Evolutionary conservation across 176 grass and related monocot species (phyloP), one percentile per base, ranked within the genome.

Genomic region (Hordeum marinum): DNA sequence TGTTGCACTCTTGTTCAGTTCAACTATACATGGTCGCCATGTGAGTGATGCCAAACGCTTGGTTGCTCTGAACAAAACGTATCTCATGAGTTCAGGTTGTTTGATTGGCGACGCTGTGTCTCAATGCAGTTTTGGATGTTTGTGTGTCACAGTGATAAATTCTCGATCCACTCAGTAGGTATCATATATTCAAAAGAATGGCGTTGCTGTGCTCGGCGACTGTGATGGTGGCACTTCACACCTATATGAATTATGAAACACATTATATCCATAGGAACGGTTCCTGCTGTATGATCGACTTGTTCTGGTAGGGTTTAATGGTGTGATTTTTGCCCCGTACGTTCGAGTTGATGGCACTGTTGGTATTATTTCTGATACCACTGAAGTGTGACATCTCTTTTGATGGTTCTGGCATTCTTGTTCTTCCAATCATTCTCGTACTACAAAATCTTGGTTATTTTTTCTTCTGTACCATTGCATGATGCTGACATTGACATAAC

Each of bases 41-140:
- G 60, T n/a, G 34, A 72, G 66, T 87, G 80, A 48, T 5, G 13
- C n/a, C 26, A 31, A 48, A 37, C 25, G 32, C 23, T 27, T 84
- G 75, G 63, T 80, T 67, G 43, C 35, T 61, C 52, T 77, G 61
- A 68, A 76, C 46, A 87, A 61, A 67, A 74, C 39, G 37, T 63
- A 80, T 76, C 59, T 68, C 75, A 32, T 69, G 76, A 84, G 18
- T 76, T 84, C 25, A 76, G 68, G 18, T 84, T 77, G 63, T 78
- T 76, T 84, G n/a, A 62, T 83, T 72, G n/a, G 64, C 24, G 21
- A 75, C 59, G 12, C 63, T 83, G 50, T 85, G 74, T 50, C 65
- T 82, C 29, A 50, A 59, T 57, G 63, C 75, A 79, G 27, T 60
- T 37, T 42, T 80, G 68, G 59, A 90, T 80, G 45, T 61, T 70